Conservation (phyloP, 176 grass and related monocot species). For the Paspalum vaginatum region DNA sequence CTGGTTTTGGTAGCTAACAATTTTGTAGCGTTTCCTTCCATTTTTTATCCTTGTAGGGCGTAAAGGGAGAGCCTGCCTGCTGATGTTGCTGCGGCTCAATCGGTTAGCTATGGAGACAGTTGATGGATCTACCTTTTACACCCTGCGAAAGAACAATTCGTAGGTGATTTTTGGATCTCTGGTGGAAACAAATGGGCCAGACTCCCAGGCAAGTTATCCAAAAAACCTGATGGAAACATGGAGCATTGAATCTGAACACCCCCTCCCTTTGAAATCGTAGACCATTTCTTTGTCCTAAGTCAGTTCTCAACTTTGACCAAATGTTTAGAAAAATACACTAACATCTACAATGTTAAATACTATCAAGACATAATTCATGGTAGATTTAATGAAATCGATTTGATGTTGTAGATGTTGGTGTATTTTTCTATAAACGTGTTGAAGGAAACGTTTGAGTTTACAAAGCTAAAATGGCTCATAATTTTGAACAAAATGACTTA, state of each 20-base stretch:
- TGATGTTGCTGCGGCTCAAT: constrained; percentile 75
- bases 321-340: too few relatives aligned
- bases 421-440: too few relatives aligned
- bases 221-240: neutral
- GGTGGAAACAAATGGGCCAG: neutral
- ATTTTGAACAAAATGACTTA: too few relatives aligned
- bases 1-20: neutral
- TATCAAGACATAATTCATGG: too few relatives aligned
- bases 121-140: constrained; percentile 70
- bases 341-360: too few relatives aligned
- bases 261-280: too few relatives aligned
- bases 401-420: too few relatives aligned
- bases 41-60: constrained; percentile 51
- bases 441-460: too few relatives aligned
- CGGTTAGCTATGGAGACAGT: constrained; percentile 68
- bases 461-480: too few relatives aligned
- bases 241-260: neutral
- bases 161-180: constrained; percentile 13
- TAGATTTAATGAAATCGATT: too few relatives aligned
- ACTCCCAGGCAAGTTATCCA: constrained; percentile 10
- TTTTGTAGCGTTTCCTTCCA: neutral
- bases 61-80: constrained; percentile 79
- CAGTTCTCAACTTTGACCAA: too few relatives aligned
- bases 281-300: too few relatives aligned
- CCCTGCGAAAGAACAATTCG: constrained; percentile 33